Percentiles rank a stretch among this genome's conserved stretches.
Evolutionary conservation across 352 stramenopile genomes (phyloP).

Genomic region (Phytophthora meadii): DNA sequence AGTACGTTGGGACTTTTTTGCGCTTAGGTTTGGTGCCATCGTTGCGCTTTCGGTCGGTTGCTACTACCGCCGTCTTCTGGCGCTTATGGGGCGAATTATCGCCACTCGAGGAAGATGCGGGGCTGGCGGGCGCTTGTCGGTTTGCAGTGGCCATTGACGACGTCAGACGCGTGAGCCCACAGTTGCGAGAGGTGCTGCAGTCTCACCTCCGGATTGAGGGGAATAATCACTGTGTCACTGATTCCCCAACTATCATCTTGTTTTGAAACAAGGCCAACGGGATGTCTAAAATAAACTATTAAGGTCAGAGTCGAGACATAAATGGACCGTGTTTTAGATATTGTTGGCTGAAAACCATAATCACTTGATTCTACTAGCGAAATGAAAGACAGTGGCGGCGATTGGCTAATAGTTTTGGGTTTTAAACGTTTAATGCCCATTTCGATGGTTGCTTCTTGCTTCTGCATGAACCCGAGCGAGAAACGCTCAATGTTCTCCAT

Average conservation of each 20-base stretch:
- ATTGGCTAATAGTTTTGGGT: too few relatives aligned
- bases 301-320: too few relatives aligned
- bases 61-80: slow-evolving; percentile 1
- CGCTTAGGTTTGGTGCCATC: slow-evolving; percentile 22
- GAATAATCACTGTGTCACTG: slow-evolving; percentile 8
- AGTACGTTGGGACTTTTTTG: slow-evolving; percentile 42
- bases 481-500: too few relatives aligned
- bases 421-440: too few relatives aligned
- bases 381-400: too few relatives aligned
- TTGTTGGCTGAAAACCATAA: too few relatives aligned
- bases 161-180: not conserved
- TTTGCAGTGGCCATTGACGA: slow-evolving; percentile 5
- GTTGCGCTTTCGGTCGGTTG: slow-evolving; percentile 7
- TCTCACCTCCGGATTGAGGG: not conserved
- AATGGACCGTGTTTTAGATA: not conserved
- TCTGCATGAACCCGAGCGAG: too few relatives aligned
- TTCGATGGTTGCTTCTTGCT: too few relatives aligned
- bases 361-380: too few relatives aligned
- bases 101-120: slow-evolving; percentile 11
- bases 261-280: not conserved
- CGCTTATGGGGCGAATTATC: slow-evolving; percentile 6
- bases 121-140: not conserved
- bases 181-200: not conserved
- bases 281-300: too few relatives aligned
- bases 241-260: slow-evolving; percentile 6